phyloP scores from a whole-genome alignment of 2,329 filamentous ascomycete species.

The Botrytis tulipae region DNA sequence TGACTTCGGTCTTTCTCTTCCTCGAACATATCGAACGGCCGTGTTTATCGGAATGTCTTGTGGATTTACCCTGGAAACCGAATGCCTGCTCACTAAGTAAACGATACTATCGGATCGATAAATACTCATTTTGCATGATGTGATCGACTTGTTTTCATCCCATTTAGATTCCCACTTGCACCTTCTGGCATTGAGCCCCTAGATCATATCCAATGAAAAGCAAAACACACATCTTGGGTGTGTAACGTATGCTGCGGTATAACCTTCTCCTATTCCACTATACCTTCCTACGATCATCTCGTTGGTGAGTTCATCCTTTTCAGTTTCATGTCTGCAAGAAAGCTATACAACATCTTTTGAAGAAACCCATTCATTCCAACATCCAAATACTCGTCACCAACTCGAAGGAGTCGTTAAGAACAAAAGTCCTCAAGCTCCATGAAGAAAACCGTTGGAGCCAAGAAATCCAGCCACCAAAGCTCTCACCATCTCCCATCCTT shows the following conservation, averaged over 20 bases:
- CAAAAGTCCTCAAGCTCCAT: not conserved
- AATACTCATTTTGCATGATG: not conserved
- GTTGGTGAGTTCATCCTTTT: not conserved
- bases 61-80: not conserved
- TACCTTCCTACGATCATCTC: not conserved
- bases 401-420: not conserved
- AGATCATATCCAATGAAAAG: not conserved
- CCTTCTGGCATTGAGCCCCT: not conserved
- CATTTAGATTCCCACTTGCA: not conserved
- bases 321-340: not conserved
- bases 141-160: not conserved
- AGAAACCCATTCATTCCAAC: not conserved
- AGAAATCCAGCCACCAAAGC: not conserved
- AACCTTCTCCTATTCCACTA: no score
- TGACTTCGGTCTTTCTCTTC: not conserved
- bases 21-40: not conserved
- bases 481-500: not conserved
- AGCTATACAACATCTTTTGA: not conserved
- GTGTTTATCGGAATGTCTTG: not conserved
- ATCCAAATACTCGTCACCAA: not conserved
- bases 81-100: not conserved
- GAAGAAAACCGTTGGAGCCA: constrained; percentile 1
- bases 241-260: not conserved
- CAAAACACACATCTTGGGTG: not conserved
- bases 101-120: not conserved